These are phyloP conservation scores for Amaranthus tricolor DNA, from an alignment of 179 eudicot genomes.

Conservation along the genomic window DNA sequence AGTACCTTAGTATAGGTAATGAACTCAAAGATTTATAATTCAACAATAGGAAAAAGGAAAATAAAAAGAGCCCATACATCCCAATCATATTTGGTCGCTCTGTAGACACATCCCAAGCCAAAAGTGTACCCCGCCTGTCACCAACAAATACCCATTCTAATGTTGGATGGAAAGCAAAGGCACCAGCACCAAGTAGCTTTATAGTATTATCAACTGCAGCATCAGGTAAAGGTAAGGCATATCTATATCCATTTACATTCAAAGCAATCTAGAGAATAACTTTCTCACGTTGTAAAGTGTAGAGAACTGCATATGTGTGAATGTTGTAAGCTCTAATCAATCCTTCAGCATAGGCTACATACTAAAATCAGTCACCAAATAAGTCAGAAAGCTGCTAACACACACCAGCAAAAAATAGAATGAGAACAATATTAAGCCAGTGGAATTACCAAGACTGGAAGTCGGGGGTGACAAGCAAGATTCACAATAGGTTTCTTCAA, in stretches of 20 bases:
- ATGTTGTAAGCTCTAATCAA: conserved; percentile 94
- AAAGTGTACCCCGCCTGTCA: conserved; percentile 86
- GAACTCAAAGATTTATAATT: conserved; percentile 7
- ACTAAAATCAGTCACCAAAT: conserved; percentile 45
- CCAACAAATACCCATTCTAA: conserved; percentile 96
- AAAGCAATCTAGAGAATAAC: conserved; percentile 7
- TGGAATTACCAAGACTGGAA: conserved; percentile 74
- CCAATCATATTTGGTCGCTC: conserved; percentile 99
- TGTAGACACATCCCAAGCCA: conserved; percentile 99
- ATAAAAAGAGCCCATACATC: conserved; percentile 50
- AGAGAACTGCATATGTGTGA: conserved; percentile 90
- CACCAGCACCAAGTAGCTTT: conserved; percentile 93
- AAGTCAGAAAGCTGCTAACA: conserved; percentile 9
- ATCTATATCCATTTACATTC: conserved; percentile 15
- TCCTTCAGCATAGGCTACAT: conserved; percentile 97
- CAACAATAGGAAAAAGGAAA: background rate
- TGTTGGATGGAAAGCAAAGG: conserved; percentile 97
- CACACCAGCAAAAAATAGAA: background rate
- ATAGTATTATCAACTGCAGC: conserved; percentile 91
- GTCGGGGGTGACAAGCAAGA: conserved; percentile 99
- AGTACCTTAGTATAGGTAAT: background rate
- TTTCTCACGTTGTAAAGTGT: conserved; percentile 90
- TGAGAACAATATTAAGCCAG: conserved; percentile 14
- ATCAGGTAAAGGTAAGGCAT: conserved; percentile 12
- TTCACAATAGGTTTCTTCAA: conserved; percentile 95